Conservation (phyloP, 1,284 basidiomycete species). For the Rhodotorula sp. region DNA sequence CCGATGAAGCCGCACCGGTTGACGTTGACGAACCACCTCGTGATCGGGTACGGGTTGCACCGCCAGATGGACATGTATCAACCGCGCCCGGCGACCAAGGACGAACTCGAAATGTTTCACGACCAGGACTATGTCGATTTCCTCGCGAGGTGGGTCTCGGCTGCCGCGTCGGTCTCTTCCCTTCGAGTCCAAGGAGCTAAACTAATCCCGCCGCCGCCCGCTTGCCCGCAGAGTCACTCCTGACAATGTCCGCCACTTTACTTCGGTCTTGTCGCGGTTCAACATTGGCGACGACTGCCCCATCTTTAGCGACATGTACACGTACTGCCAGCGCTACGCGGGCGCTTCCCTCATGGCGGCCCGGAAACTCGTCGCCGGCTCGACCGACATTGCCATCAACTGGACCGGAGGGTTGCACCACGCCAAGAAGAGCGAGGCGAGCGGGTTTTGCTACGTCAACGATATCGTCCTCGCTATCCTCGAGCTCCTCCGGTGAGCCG, state of each 20-base stretch:
- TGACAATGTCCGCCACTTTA: constrained; percentile 63
- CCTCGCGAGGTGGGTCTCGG: constrained; percentile 66
- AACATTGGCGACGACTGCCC: constrained; percentile 75
- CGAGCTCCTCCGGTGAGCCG: constrained; percentile 90
- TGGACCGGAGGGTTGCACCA: constrained; percentile 97
- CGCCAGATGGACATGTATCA: constrained; percentile 93
- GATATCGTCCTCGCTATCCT: constrained; percentile 91
- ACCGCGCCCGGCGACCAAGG: constrained; percentile 80
- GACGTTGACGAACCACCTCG: constrained; percentile 90
- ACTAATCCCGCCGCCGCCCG: constrained; percentile 2
- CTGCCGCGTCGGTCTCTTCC: no score
- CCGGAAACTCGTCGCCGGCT: constrained; percentile 74
- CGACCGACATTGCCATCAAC: constrained; percentile 94
- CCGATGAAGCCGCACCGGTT: constrained; percentile 98
- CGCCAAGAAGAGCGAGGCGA: constrained; percentile 91
- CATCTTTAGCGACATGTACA: constrained; percentile 86
- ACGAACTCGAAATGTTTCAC: constrained; percentile 87
- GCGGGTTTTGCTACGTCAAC: constrained; percentile 94
- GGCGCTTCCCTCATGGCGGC: constrained; percentile 88
- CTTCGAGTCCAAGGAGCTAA: background rate
- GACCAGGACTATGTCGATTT: constrained; percentile 93
- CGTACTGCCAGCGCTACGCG: constrained; percentile 87
- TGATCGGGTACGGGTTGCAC: constrained; percentile 93
- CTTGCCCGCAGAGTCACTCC: constrained; percentile 67
- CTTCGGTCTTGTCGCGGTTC: constrained; percentile 43